Evolutionary conservation across 2,329 filamentous ascomycete genomes (phyloP).

Genomic region (Cyclaneusma minus): DNA sequence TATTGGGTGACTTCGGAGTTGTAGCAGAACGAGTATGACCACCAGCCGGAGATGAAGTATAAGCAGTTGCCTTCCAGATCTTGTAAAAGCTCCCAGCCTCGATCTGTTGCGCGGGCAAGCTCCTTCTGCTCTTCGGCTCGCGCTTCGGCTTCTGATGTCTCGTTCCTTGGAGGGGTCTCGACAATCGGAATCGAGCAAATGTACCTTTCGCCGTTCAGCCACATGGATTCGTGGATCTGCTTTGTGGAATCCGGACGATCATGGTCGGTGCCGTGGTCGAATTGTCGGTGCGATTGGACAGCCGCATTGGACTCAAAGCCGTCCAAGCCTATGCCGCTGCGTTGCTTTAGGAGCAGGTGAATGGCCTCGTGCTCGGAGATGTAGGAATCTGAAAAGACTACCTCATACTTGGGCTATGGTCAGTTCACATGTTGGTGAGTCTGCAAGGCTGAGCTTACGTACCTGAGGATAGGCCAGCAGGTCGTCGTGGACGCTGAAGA

Average conservation of each 20-base stretch:
- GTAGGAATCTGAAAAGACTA: constrained; percentile 45
- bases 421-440: constrained; percentile 2
- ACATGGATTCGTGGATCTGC: constrained; percentile 40
- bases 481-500: constrained; percentile 60
- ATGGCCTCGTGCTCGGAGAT: constrained; percentile 40
- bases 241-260: constrained; percentile 10
- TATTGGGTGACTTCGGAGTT: constrained; percentile 57
- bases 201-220: constrained; percentile 40
- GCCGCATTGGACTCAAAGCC: not conserved
- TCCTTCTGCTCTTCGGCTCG: constrained; percentile 48
- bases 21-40: constrained; percentile 65
- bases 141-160: constrained; percentile 31
- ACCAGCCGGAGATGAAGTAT: constrained; percentile 60
- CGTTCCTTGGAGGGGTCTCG: constrained; percentile 26
- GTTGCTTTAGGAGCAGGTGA: constrained; percentile 21
- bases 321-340: not conserved
- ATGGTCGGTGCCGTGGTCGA: not conserved
- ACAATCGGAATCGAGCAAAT: constrained; percentile 52
- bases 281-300: constrained; percentile 1
- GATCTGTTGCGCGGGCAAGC: constrained; percentile 47
- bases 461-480: constrained; percentile 58
- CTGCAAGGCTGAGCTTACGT: constrained; percentile 10
- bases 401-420: constrained; percentile 38
- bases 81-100: constrained; percentile 51
- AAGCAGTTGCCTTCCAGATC: constrained; percentile 55